Base-by-base conservation (phyloP, 2,329 filamentous ascomycete genomes). In the Hypocrella siamensis region DNA sequence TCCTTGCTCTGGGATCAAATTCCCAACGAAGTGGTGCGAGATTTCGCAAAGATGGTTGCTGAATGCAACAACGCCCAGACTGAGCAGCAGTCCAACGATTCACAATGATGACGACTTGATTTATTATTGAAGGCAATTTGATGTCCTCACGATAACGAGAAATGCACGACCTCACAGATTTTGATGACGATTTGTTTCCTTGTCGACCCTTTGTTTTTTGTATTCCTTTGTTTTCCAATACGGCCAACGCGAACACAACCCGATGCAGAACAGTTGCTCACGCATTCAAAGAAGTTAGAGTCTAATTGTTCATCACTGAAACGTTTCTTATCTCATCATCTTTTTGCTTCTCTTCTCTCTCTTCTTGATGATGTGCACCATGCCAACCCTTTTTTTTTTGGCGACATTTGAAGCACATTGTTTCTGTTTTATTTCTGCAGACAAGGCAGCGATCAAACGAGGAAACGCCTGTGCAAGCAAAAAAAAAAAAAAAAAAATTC, bases 1-100 rank as follows among this genome's bases (percentile, higher is more conserved):
- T 93, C 84, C 39, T 67, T 96, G 38, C 74, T 96, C 35, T 93
- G 84, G 83, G 85, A 94, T 48, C 82, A 86, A 56, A 86, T 96
- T 45, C 86, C 90, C 11, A 70, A 75, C 44, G 85, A 96, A 41
- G 85, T 96, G 30, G 84, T 98, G 33, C 75, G 77, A 44, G 84
- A 88, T 52, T 96, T 96, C 62, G 82, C 81, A 46, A 81, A 83
- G 56, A 85, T 93, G 70, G 80, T 93, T 45, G 74, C 79, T 41
- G 80, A 90, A 48, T 78, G 70, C 57, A 77, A 67, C 55, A 61
- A 56, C 42, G 52, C 54, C 35, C 53, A 58, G 46, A 50, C 52
- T 40, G 54, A 56, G 43, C 54, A 57, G 45, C 53, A 55, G 52
- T 53, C 56, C 53, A 53, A 56, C 47, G 56, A 61, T 43, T 43